Base-by-base conservation (phyloP, 768 basidiomycete genomes). In the Nidularia pulvinata region DNA sequence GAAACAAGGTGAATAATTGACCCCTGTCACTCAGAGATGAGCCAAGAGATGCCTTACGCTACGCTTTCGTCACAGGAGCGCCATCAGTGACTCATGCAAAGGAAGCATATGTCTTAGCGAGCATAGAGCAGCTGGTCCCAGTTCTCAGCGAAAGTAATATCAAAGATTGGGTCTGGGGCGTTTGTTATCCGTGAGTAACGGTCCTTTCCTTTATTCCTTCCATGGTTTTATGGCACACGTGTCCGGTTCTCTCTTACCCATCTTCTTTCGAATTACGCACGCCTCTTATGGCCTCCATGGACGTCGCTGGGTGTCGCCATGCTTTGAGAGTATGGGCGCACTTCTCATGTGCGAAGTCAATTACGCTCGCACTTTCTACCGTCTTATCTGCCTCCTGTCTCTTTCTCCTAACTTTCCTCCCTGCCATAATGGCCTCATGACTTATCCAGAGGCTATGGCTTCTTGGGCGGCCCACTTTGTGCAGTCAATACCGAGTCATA, bases 61-160 rank as follows among this genome's bases (percentile, higher is more conserved):
- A 58, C 36, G 47, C 25, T 44, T 48, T 32, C 48, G 57, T 7
- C 51, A 48, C 22, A 69, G 62, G 59, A 34, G 55, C 62, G 37
- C 60, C 60, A 7, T 53, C 53, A 19, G 62, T 64, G 52, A 56
- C 60, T 32, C 69, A 68, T 49, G 73, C 77, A 1, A 81, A 82
- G 60, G 68, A 70, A 53, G 86, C 88, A 0, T 93, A 87, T 64
- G 79, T 80, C 9, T 71, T 95, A 33, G 87, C 87, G 6, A 83
- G 84, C 52, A 80, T 90, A 19, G 93, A 95, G 65, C 93, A 93
- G 61, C 78, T 95, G 3, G 75, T 93, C 7, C 81, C 85, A 0
- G 75, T 79, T 4, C 69, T 94, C 13, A 75, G 72, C 48, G 77
- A 79, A 11, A 69, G 71, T 2, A 80, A 73, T 51, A 75, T 92